Evolutionary conservation across 1,139 yeast genomes (phyloP).

Genomic region (Sugiyamaella japonica): DNA sequence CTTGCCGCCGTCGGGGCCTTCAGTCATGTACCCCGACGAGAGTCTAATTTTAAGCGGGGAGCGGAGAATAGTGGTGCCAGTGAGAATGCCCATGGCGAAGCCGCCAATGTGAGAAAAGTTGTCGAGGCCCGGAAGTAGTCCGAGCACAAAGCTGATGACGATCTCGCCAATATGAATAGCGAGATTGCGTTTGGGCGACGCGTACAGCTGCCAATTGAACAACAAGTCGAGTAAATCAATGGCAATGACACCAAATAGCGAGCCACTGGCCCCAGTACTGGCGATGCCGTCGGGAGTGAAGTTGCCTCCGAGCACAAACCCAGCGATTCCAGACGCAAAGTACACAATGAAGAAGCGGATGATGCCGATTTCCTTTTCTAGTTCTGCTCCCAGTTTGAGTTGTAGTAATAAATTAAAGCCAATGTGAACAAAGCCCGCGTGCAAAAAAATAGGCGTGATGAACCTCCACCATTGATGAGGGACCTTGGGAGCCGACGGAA

Average conservation of each 20-base stretch:
- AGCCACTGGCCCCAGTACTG: constrained; percentile 75
- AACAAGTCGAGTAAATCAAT: constrained; percentile 59
- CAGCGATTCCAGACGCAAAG: constrained; percentile 62
- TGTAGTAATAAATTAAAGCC: constrained; percentile 64
- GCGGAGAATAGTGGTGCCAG: constrained; percentile 54
- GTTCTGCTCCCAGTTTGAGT: constrained; percentile 58
- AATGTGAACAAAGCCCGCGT: constrained; percentile 73
- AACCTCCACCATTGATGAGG: constrained; percentile 71
- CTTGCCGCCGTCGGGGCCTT: constrained; percentile 20
- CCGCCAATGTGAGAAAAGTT: constrained; percentile 81
- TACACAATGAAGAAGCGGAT: constrained; percentile 59
- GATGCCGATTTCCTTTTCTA: constrained; percentile 62
- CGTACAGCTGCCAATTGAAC: constrained; percentile 54
- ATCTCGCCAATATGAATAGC: constrained; percentile 56
- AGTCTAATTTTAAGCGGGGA: constrained; percentile 50
- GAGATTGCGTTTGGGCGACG: constrained; percentile 45
- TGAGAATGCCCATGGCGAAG: constrained; percentile 60
- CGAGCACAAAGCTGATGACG: constrained; percentile 60
- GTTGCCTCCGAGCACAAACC: constrained; percentile 70
- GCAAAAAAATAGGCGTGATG: constrained; percentile 69
- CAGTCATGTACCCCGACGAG: constrained; percentile 13
- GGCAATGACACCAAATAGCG: constrained; percentile 69
- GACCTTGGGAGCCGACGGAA: constrained; percentile 31
- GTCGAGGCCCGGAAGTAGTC: constrained; percentile 72
- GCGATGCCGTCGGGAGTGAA: constrained; percentile 70